Evolutionary conservation across 192 early-diverging fungal species (phyloP), one percentile per base, ranked within the genome.

Genomic region (Mortierella claussenii): DNA sequence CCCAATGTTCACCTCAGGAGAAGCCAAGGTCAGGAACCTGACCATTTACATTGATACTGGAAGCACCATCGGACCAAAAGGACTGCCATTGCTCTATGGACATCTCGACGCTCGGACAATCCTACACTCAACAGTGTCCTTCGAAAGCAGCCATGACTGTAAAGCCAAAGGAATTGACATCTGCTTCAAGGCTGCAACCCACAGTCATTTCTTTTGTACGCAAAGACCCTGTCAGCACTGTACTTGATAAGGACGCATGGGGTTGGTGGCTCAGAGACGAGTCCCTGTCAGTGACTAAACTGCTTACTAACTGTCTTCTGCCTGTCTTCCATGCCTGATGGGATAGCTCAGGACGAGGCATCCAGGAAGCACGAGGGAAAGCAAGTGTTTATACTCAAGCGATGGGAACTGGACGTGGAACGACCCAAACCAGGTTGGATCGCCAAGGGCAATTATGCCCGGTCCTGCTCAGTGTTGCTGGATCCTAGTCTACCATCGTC

Each of bases 401-500:
- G 42, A 1, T 68, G 66, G 66, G 56, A 58, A 0, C 28, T 68
- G 1, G 66, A 68, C 1, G 66, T 68, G 1, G 46, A 37, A 12
- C 54, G 48, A 21, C 56, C 66, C 9, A 49, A 51, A 17, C 56
- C 66, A 2, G 66, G 66, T 10, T 47, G 48, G 36, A 56, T 68
- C 17, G 33, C 20, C 34, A 58, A 68, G 40, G 66, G 66, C 3
- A 40, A 21, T 44, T 68, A 68, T 43, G 66, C 34, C 9, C 55
- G 66, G 1, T 48, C 52, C 50, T 56, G 55, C 27, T 58, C 49
- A 8, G 66, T 68, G 0, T 11, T 59, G 30, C 55, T 68, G 0
- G 66, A 68, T 27, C 56, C 66, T 17, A 31, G 48, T 20, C 33
- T 58, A 12, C 66, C 66, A 2, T 68, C 66, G 4, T 68, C 66